phyloP scores from a whole-genome alignment of 2,329 filamentous ascomycete species.

The Fusarium setosum region DNA sequence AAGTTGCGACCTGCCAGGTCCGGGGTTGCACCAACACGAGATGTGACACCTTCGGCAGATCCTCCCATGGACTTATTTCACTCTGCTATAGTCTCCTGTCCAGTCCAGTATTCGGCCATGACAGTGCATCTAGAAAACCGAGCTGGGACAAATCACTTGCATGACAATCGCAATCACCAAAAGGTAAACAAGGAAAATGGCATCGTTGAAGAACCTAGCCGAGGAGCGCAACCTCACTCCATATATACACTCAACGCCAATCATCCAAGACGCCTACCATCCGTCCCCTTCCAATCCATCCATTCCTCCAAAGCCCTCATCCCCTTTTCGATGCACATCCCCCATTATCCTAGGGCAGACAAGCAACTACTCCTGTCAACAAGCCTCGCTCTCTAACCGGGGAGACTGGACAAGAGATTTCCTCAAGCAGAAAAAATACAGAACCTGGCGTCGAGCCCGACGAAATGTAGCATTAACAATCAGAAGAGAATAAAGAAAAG shows the following conservation, averaged over 20 bases:
- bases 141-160: not conserved
- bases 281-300: conserved; percentile 26
- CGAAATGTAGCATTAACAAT: conserved; percentile 31
- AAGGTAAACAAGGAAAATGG: conserved; percentile 33
- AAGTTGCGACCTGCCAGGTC: not conserved
- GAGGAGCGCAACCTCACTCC: conserved; percentile 36
- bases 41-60: not conserved
- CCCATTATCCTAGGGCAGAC: conserved; percentile 33
- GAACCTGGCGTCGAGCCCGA: conserved; percentile 35
- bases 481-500: conserved; percentile 17
- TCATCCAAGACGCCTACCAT: conserved; percentile 31
- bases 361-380: conserved; percentile 11
- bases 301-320: conserved; percentile 29
- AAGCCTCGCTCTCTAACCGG: conserved; percentile 15
- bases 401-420: conserved; percentile 4
- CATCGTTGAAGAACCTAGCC: conserved; percentile 37
- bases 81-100: too few relatives aligned
- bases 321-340: conserved; percentile 26
- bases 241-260: conserved; percentile 41
- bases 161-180: not conserved
- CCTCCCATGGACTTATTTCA: too few relatives aligned
- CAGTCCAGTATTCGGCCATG: too few relatives aligned
- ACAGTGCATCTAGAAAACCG: too few relatives aligned
- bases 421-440: conserved; percentile 21
- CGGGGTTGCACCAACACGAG: conserved; percentile 3